Conservation (phyloP, 129 eudicot species). For the Chrysanthemum lavandulifolium region DNA sequence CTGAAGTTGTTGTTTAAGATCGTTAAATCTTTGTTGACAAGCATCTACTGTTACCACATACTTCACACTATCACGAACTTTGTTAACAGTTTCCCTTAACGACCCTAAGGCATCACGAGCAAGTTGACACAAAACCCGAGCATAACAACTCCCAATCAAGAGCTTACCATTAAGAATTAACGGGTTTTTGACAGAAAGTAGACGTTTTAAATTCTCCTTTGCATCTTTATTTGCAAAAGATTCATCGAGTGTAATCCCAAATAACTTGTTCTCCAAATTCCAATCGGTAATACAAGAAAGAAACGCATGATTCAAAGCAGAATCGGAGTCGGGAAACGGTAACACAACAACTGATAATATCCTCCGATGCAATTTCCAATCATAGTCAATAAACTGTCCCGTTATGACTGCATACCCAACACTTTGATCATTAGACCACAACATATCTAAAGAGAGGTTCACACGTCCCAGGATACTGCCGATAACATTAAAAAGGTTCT, state of each 20-base stretch:
- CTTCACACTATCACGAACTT: constrained; percentile 80
- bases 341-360: constrained; percentile 51
- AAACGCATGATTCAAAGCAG: constrained; percentile 59
- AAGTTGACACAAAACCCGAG: constrained; percentile 51
- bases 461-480: constrained; percentile 55
- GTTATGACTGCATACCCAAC: constrained; percentile 52
- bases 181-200: constrained; percentile 45
- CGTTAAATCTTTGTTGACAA: constrained; percentile 44
- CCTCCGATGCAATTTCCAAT: constrained; percentile 73
- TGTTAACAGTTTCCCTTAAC: constrained; percentile 41
- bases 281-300: constrained; percentile 60
- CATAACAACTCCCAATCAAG: constrained; percentile 63
- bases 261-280: constrained; percentile 55
- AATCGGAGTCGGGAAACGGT: constrained; percentile 68
- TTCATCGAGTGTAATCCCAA: constrained; percentile 63
- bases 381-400: constrained; percentile 69
- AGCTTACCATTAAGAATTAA: constrained; percentile 55
- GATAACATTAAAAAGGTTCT: constrained; percentile 43
- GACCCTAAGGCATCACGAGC: constrained; percentile 55
- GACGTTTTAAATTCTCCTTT: constrained; percentile 42
- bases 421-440: constrained; percentile 67
- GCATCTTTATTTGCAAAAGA: constrained; percentile 50
- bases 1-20: constrained; percentile 62
- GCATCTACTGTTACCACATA: constrained; percentile 43
- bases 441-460: constrained; percentile 60